These are phyloP conservation scores for Manihot esculenta DNA, from an alignment of 441 rosid species.

Conservation along the genomic window DNA sequence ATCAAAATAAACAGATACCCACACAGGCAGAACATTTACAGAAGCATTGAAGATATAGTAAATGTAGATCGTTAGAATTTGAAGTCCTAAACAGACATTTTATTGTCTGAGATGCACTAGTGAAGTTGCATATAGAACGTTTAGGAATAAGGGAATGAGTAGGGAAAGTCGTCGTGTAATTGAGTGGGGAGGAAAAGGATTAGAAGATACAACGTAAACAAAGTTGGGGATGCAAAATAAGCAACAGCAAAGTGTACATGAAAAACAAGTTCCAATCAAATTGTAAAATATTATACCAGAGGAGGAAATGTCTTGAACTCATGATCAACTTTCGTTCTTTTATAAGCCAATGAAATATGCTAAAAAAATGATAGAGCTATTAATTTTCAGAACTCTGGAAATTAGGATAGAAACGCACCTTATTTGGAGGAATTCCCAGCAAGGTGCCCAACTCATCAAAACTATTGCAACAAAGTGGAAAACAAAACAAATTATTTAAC, in stretches of 20 bases:
- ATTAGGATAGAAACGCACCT: conserved; percentile 42
- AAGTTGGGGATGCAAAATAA: not conserved
- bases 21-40: not conserved
- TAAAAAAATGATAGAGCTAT: not conserved
- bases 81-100: not conserved
- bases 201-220: not conserved
- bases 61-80: not conserved
- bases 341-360: not conserved
- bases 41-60: not conserved
- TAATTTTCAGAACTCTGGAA: not conserved
- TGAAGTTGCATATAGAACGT: too few species aligned
- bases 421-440: conserved; percentile 88
- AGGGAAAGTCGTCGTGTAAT: too few species aligned
- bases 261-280: not conserved
- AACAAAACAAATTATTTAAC: conserved; percentile 4
- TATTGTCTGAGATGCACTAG: not conserved
- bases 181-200: too few species aligned
- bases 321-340: not conserved
- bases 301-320: not conserved
- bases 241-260: not conserved
- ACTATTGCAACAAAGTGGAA: conserved; percentile 36
- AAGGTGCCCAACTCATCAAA: conserved; percentile 97
- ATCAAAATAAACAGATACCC: not conserved
- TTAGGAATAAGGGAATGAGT: too few species aligned
- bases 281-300: not conserved